Evolutionary conservation across 805 yeast species (phyloP).

Genomic region (Lachancea thermotolerans): DNA sequence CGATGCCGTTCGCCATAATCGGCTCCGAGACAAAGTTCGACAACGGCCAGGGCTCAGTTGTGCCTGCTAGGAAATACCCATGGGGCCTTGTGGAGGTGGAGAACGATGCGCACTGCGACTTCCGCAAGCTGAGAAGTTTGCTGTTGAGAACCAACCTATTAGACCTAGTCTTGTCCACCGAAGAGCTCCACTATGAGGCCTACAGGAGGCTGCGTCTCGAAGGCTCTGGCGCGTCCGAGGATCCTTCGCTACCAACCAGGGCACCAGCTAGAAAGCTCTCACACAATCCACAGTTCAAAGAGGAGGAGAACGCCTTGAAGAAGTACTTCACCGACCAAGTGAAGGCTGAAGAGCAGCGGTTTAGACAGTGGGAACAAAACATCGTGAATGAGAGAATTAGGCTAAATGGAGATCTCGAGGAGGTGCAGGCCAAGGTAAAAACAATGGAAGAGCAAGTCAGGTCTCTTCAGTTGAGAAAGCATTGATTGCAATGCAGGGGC

Average conservation of each 20-base stretch:
- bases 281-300: constrained; percentile 89
- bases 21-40: constrained; percentile 71
- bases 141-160: constrained; percentile 77
- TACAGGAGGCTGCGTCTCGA: constrained; percentile 70
- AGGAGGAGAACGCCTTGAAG: constrained; percentile 91
- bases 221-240: constrained; percentile 28
- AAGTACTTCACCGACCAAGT: constrained; percentile 95
- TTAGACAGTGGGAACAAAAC: constrained; percentile 97
- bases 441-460: constrained; percentile 70
- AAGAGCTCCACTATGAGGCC: constrained; percentile 74
- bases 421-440: constrained; percentile 71
- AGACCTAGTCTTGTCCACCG: constrained; percentile 72
- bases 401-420: constrained; percentile 88
- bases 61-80: constrained; percentile 78
- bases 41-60: constrained; percentile 52
- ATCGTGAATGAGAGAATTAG: constrained; percentile 92
- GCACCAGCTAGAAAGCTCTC: constrained; percentile 45
- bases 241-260: constrained; percentile 27
- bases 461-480: constrained; percentile 49
- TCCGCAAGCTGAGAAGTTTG: constrained; percentile 71
- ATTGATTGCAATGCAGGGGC: constrained; percentile 19
- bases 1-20: constrained; percentile 82
- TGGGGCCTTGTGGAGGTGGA: constrained; percentile 90
- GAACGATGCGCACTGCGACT: constrained; percentile 79
- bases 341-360: constrained; percentile 92